Evolutionary conservation across 2,329 filamentous ascomycete species (phyloP).

Genomic region (Colletotrichum euphorbiae): DNA sequence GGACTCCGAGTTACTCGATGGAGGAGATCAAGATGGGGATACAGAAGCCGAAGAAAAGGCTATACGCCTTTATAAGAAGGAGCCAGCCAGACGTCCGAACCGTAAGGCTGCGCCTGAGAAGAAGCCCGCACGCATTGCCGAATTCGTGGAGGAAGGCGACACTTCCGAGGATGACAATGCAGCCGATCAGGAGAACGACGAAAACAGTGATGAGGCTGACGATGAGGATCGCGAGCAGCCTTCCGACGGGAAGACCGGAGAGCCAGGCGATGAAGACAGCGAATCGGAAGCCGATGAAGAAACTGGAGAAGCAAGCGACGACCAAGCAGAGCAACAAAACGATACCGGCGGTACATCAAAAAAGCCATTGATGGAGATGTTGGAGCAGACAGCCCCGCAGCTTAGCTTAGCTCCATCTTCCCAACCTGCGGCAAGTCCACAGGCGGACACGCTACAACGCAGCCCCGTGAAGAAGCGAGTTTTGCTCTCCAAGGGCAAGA

Average conservation of each 20-base stretch:
- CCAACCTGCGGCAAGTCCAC: not conserved
- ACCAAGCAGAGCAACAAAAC: not conserved
- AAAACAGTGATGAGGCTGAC: not conserved
- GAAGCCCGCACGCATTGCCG: conserved; percentile 13
- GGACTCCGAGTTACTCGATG: conserved; percentile 10
- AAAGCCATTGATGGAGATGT: not conserved
- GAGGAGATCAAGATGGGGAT: conserved; percentile 17
- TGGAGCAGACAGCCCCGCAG: not conserved
- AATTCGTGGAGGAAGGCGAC: conserved; percentile 15
- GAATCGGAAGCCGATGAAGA: not conserved
- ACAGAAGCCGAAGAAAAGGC: conserved; percentile 19
- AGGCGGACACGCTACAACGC: not conserved
- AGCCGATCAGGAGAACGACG: not conserved
- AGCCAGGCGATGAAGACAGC: not conserved
- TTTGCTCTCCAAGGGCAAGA: conserved; percentile 24
- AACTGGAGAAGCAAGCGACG: not conserved
- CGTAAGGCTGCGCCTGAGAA: not conserved
- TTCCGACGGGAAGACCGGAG: not conserved
- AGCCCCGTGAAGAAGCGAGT: conserved; percentile 34
- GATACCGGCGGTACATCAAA: not conserved
- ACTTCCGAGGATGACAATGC: not conserved
- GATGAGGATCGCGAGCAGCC: not conserved
- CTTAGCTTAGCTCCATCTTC: not conserved
- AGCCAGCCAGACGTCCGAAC: too few relatives aligned
- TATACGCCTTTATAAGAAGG: not conserved